These are phyloP conservation scores for Leccinum laetum DNA, from an alignment of 1,284 basidiomycete genomes.

Conservation along the genomic window DNA sequence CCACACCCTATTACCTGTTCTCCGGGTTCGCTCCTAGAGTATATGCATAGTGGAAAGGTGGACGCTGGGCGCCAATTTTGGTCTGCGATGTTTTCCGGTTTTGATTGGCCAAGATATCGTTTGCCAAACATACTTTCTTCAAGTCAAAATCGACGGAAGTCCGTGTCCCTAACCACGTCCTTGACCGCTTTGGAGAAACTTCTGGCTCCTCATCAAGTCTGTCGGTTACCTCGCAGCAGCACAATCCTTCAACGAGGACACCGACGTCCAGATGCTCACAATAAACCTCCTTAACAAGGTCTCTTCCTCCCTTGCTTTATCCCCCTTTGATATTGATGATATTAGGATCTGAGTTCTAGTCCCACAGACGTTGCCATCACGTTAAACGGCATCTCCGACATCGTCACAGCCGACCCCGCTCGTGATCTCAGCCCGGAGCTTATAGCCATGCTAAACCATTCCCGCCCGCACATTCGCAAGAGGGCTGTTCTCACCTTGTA, in stretches of 20 bases:
- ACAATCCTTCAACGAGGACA: conserved; percentile 92
- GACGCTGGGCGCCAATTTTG: conserved; percentile 38
- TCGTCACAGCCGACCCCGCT: conserved; percentile 87
- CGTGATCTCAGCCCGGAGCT: conserved; percentile 89
- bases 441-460: conserved; percentile 89
- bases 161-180: conserved; percentile 25
- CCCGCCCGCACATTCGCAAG: conserved; percentile 85
- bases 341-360: conserved; percentile 81
- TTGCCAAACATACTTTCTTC: conserved; percentile 17
- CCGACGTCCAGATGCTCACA: conserved; percentile 96
- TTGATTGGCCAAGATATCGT: conserved; percentile 33
- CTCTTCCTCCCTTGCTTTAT: conserved; percentile 22
- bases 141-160: conserved; percentile 18
- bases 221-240: conserved; percentile 95
- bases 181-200: conserved; percentile 35
- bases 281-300: conserved; percentile 99
- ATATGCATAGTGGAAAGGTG: conserved; percentile 33
- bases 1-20: conserved; percentile 21
- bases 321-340: conserved; percentile 5
- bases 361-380: conserved; percentile 80
- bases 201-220: conserved; percentile 36
- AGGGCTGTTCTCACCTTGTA: conserved; percentile 85
- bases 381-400: conserved; percentile 86
- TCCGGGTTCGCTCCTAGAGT: conserved; percentile 33
- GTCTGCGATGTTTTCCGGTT: conserved; percentile 35